Conservation (phyloP, 345 rosid species). For the Brassica cretica region DNA sequence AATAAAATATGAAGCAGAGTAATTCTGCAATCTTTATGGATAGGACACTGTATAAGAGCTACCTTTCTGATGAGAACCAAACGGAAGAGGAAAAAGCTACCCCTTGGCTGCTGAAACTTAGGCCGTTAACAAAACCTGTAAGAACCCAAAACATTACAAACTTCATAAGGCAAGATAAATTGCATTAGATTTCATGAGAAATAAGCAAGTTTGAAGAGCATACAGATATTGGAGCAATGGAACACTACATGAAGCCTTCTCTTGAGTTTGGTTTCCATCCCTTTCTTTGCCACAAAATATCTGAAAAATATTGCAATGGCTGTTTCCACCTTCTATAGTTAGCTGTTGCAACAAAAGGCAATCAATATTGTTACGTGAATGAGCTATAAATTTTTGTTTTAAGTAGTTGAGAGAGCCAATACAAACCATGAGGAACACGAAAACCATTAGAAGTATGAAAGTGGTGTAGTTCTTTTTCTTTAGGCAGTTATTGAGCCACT, state of each 20-base stretch:
- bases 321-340: slow-evolving; percentile 86
- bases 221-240: slow-evolving; percentile 87
- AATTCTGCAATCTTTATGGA: background rate
- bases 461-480: background rate
- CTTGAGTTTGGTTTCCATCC: slow-evolving; percentile 65
- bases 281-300: slow-evolving; percentile 79
- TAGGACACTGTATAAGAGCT: slow-evolving; percentile 12
- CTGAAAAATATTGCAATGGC: slow-evolving; percentile 79
- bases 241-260: slow-evolving; percentile 60
- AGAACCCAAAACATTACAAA: slow-evolving; percentile 24
- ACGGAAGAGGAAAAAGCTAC: slow-evolving; percentile 87
- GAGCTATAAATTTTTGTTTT: background rate
- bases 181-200: slow-evolving; percentile 1
- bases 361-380: background rate
- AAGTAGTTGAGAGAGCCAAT: background rate
- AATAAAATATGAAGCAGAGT: slow-evolving; percentile 4
- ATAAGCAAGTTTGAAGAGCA: background rate
- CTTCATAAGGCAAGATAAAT: background rate
- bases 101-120: slow-evolving; percentile 92
- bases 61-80: slow-evolving; percentile 93
- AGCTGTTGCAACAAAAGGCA: slow-evolving; percentile 47
- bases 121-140: slow-evolving; percentile 71
- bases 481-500: background rate
- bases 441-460: slow-evolving; percentile 51
- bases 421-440: slow-evolving; percentile 66